A percentile compares a stretch with the other conserved stretches of the same genome.
Conservation (phyloP, 139 green algal species). For the Chlorella sp. region DNA sequence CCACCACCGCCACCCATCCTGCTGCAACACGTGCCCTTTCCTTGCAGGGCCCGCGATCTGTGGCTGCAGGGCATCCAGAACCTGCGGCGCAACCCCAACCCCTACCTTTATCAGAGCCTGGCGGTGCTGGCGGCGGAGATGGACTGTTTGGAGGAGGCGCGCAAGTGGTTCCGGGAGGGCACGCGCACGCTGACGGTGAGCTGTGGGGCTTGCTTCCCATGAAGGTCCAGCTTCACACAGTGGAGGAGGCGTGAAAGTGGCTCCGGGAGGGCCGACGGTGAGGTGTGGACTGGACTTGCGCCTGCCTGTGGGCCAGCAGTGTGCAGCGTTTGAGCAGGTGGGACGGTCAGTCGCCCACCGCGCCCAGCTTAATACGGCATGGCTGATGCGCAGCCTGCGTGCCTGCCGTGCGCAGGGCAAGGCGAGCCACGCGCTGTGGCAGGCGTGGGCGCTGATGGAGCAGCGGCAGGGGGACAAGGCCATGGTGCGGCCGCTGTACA, state of each 20-base stretch:
- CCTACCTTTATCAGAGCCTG: conserved; percentile 90
- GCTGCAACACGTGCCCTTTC: not conserved
- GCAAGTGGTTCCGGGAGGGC: conserved; percentile 86
- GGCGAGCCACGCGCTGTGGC: conserved; percentile 80
- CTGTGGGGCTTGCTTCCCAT: not conserved
- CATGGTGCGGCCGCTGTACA: conserved; percentile 71
- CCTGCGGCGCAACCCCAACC: conserved; percentile 59
- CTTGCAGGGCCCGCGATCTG: conserved; percentile 74
- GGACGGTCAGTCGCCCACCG: too few relatives aligned
- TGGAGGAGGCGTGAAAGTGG: conserved; percentile 85
- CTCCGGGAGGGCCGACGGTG: conserved; percentile 73
- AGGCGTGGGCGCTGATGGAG: conserved; percentile 90
- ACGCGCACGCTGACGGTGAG: conserved; percentile 57
- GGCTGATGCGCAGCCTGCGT: not conserved
- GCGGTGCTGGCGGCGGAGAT: conserved; percentile 82
- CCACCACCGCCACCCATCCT: too few relatives aligned
- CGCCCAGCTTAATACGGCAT: too few relatives aligned
- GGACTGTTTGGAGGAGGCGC: conserved; percentile 76
- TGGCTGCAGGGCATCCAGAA: conserved; percentile 77
- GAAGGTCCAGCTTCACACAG: too few relatives aligned
- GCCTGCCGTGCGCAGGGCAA: conserved; percentile 25
- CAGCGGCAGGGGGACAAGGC: conserved; percentile 62
- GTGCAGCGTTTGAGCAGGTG: too few relatives aligned
- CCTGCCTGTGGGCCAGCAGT: too few relatives aligned
- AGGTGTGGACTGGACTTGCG: too few relatives aligned